A percentile compares a stretch with the other conserved stretches of the same genome.
Evolutionary conservation across 75 land plant species (phyloP).

Genomic region (Cryptomeria japonica): DNA sequence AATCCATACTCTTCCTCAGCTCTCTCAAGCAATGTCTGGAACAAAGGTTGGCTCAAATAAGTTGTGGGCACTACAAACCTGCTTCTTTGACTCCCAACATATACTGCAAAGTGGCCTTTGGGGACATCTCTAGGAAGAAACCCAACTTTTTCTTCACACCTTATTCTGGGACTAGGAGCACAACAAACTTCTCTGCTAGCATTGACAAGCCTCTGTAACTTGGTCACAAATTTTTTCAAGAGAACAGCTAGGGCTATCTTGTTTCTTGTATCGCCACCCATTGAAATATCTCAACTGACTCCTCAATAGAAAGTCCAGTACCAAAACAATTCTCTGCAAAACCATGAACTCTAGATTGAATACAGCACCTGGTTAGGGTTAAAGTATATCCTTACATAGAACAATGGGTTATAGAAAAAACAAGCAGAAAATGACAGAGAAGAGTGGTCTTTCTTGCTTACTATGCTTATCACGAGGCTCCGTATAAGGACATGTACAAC

Average conservation of each 20-base stretch:
- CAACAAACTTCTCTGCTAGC: not conserved
- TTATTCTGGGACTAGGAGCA: not conserved
- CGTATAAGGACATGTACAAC: not conserved
- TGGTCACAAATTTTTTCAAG: not conserved
- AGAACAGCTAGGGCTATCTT: not conserved
- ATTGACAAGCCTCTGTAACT: not conserved
- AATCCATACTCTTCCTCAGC: conserved; percentile 72
- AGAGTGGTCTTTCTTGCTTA: not conserved
- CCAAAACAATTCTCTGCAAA: not conserved
- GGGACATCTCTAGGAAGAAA: conserved; percentile 55
- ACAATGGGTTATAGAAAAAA: not conserved
- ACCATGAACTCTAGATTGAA: not conserved
- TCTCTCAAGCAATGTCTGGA: conserved; percentile 39
- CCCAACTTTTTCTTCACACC: conserved; percentile 4
- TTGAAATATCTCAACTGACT: not conserved
- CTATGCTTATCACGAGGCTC: not conserved
- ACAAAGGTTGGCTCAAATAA: conserved; percentile 45
- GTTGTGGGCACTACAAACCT: conserved; percentile 58
- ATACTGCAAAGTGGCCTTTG: conserved; percentile 63
- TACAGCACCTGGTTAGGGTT: no score
- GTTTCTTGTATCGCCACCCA: not conserved
- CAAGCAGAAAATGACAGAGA: no score
- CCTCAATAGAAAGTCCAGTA: no score
- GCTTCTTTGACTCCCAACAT: conserved; percentile 39
- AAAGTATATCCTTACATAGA: not conserved